These are phyloP conservation scores for Chalciporus chontae DNA, from an alignment of 768 basidiomycete genomes.

Conservation along the genomic window DNA sequence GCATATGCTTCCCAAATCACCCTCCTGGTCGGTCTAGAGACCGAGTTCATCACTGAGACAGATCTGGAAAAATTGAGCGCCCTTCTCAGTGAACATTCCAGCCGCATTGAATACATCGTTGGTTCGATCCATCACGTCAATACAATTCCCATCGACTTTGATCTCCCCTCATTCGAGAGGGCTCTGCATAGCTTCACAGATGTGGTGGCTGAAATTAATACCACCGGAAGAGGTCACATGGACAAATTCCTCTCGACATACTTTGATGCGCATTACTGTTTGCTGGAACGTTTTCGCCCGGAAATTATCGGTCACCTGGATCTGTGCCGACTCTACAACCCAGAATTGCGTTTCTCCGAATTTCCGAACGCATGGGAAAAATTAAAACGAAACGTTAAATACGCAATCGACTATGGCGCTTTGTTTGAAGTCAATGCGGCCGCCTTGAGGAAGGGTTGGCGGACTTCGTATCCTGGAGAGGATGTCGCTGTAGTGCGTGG, in stretches of 20 bases:
- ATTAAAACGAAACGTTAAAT: slow-evolving; percentile 71
- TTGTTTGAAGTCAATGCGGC: slow-evolving; percentile 93
- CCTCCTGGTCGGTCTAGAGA: slow-evolving; percentile 88
- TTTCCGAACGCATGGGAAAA: slow-evolving; percentile 60
- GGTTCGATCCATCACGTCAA: slow-evolving; percentile 93
- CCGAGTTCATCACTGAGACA: slow-evolving; percentile 73
- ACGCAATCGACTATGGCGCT: slow-evolving; percentile 77
- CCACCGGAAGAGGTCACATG: slow-evolving; percentile 30
- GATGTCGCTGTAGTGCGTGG: slow-evolving; percentile 70
- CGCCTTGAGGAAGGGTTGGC: slow-evolving; percentile 90
- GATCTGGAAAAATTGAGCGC: slow-evolving; percentile 60
- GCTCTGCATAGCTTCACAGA: slow-evolving; percentile 48
- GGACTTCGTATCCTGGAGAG: slow-evolving; percentile 72
- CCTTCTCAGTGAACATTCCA: slow-evolving; percentile 46
- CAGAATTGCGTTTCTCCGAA: slow-evolving; percentile 51
- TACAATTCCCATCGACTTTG: slow-evolving; percentile 89
- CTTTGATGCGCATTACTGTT: slow-evolving; percentile 79
- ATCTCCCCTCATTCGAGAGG: slow-evolving; percentile 61
- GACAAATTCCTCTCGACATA: slow-evolving; percentile 59
- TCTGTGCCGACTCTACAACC: slow-evolving; percentile 83
- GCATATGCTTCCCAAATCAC: slow-evolving; percentile 62
- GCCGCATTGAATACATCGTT: slow-evolving; percentile 80
- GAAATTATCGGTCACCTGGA: slow-evolving; percentile 94
- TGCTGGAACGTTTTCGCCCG: slow-evolving; percentile 71
- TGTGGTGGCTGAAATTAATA: slow-evolving; percentile 19